Evolutionary conservation across 805 yeast species (phyloP), one percentile per base, ranked within the genome.

Genomic region (Candida michaelii): DNA sequence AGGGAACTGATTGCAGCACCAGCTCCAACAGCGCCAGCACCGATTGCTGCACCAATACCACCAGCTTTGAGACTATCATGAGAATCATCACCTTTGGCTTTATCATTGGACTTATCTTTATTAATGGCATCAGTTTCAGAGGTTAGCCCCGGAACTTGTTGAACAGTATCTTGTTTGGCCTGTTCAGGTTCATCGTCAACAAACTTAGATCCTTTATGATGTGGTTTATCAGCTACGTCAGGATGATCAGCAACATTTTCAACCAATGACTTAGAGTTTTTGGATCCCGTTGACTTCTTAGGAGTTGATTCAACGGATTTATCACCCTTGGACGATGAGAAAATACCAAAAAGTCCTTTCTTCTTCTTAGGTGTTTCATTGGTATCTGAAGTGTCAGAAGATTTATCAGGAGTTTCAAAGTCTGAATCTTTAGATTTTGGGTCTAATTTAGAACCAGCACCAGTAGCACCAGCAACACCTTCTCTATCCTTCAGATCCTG

Each of bases 71-170:
- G 19, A 4, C 25, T 17, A 10, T 18, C 17, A 17, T 32, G 15
- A 17, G 36, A 32, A 13, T 23, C 18, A 36, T 24, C n/a, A n/a
- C n/a, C n/a, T n/a, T n/a, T n/a, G n/a, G n/a, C n/a, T n/a, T n/a
- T n/a, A n/a, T n/a, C 39, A 6, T 21, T 21, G 8, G 23, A 21
- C 23, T 18, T 31, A 38, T 8, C 30, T 21, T 27, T 16, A 19
- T 24, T 34, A 32, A 17, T 27, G 2, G 43, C 29, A 1, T 37
- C 32, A 13, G 40, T 21, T 16, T 36, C 30, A 8, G 54, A 36
- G 7, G 27, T 46, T 29, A 54, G 43, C 2, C 59, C 59, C 7
- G 60, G 59, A 15, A 55, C 52, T 15, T 35, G 36, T 36, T 43
- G 46, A 11, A 32, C 40, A 11, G 33, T 7, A 14, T 42, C 42